Evolutionary conservation across 345 rosid genomes (phyloP).

Genomic region (Eucalyptus polybractea): DNA sequence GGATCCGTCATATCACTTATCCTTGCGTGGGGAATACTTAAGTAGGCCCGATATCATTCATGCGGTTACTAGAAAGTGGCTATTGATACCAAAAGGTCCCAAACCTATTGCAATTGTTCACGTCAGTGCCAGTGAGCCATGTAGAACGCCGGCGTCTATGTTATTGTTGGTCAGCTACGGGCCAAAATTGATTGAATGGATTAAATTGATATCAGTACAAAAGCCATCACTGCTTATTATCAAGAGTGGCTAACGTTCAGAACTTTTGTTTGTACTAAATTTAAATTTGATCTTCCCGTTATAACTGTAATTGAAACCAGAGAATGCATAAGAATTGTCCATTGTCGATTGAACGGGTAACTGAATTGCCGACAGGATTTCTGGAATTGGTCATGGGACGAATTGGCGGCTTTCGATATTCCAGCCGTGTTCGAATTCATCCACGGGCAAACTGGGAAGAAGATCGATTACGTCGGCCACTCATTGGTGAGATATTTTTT

Average conservation of each 20-base stretch:
- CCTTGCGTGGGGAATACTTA: neutral
- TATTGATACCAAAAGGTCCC: neutral
- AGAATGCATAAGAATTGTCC: neutral
- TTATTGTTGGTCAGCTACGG: fast-evolving
- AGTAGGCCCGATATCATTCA: neutral
- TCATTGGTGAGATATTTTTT: constrained; percentile 39
- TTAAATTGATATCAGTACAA: too few species aligned
- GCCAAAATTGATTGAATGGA: too few species aligned
- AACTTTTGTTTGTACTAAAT: neutral
- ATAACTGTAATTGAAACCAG: neutral
- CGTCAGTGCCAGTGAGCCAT: fast-evolving
- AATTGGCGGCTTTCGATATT: constrained; percentile 51
- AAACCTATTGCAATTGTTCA: neutral
- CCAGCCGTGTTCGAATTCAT: constrained; percentile 69
- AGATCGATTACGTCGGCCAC: constrained; percentile 81
- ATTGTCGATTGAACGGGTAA: neutral
- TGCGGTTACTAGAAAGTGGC: neutral
- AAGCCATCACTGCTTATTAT: neutral
- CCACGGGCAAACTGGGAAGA: constrained; percentile 43
- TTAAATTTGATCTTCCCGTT: neutral
- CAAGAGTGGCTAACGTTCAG: neutral
- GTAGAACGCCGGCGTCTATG: neutral
- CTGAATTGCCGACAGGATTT: constrained; percentile 28
- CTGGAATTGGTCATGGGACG: constrained; percentile 99
- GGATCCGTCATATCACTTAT: too few species aligned